Evolutionary conservation across 2,329 filamentous ascomycete species (phyloP).

Genomic region (Pezicula radicicola): DNA sequence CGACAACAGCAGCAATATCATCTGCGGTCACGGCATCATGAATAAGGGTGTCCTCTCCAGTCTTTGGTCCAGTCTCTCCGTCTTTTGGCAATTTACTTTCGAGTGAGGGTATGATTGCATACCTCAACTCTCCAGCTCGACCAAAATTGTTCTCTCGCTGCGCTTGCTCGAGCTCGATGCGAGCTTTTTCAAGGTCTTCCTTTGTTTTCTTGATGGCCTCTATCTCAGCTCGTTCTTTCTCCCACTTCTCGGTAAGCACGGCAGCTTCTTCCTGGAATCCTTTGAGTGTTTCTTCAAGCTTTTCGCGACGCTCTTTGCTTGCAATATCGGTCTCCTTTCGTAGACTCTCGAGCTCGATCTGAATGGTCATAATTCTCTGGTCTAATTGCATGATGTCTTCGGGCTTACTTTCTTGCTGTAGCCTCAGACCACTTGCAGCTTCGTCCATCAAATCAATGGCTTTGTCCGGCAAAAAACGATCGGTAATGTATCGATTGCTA

Average conservation of each 20-base stretch:
- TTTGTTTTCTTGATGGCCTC: conserved; percentile 84
- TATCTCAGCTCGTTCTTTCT: conserved; percentile 83
- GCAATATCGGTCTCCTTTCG: conserved; percentile 91
- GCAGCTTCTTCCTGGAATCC: conserved; percentile 72
- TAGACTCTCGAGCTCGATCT: conserved; percentile 92
- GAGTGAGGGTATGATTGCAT: conserved; percentile 78
- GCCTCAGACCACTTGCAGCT: conserved; percentile 81
- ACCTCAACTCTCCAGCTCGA: conserved; percentile 85
- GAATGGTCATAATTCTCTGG: conserved; percentile 93
- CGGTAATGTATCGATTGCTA: conserved; percentile 94
- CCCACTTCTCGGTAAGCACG: conserved; percentile 80
- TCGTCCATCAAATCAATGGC: conserved; percentile 97
- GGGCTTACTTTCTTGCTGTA: conserved; percentile 96
- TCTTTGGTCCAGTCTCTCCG: conserved; percentile 35
- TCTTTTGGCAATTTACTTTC: conserved; percentile 80
- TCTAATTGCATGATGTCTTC: conserved; percentile 91
- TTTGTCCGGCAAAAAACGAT: conserved; percentile 93
- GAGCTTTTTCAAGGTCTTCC: conserved; percentile 81
- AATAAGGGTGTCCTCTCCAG: conserved; percentile 55
- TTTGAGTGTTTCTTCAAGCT: conserved; percentile 75
- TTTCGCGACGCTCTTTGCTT: conserved; percentile 83
- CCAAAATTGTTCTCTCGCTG: conserved; percentile 87
- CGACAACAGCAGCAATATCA: conserved; percentile 91
- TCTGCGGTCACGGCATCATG: conserved; percentile 95
- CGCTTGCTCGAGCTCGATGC: conserved; percentile 81